These are phyloP conservation scores for Penicillium pulvis DNA, from an alignment of 495 filamentous ascomycete genomes.

Conservation along the genomic window DNA sequence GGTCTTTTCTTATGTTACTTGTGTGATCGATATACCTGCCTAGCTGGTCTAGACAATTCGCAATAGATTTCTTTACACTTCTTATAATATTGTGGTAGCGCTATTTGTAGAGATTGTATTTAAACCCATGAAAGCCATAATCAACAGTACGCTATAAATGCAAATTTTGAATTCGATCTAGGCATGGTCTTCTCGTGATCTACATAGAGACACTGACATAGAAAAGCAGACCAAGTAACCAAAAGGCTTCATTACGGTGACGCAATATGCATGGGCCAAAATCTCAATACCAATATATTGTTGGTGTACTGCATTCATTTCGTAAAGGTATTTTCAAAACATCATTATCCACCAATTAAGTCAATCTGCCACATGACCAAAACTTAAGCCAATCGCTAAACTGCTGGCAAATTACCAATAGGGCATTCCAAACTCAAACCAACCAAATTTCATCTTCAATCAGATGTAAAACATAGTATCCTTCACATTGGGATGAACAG, in stretches of 20 bases:
- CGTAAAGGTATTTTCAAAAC: background rate
- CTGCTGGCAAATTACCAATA: background rate
- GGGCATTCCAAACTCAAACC: background rate
- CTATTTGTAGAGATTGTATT: too few relatives aligned
- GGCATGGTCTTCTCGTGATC: too few relatives aligned
- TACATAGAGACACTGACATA: too few relatives aligned
- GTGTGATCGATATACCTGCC: background rate
- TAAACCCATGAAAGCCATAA: too few relatives aligned
- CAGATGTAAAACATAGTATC: slow-evolving; percentile 81
- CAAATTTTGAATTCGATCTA: too few relatives aligned
- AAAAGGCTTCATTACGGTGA: too few relatives aligned
- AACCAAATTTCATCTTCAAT: background rate
- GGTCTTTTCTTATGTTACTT: background rate
- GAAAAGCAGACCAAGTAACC: too few relatives aligned
- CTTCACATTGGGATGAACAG: slow-evolving; percentile 52
- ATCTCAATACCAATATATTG: background rate
- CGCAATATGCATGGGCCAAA: too few relatives aligned
- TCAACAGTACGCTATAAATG: too few relatives aligned
- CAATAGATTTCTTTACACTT: background rate
- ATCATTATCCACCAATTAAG: background rate
- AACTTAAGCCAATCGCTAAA: background rate
- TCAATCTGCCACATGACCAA: background rate
- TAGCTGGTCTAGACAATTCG: background rate
- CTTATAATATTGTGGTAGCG: background rate
- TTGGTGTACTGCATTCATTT: background rate